A percentile compares a stretch with the other conserved stretches of the same genome.
phyloP scores from a whole-genome alignment of 257 asterid species.

The Agastache rugosa region DNA sequence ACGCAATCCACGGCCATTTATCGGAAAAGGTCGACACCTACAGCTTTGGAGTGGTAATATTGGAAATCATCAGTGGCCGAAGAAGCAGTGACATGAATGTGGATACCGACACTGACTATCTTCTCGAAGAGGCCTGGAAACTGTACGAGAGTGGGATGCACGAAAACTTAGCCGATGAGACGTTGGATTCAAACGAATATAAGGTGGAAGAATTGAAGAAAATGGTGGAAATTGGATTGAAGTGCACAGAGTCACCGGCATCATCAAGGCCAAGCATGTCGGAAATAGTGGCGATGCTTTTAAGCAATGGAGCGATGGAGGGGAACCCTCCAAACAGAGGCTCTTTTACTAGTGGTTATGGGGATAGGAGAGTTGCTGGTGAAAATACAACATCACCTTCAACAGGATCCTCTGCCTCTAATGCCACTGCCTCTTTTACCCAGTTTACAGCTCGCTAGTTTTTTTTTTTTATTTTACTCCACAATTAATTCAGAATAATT shows the following conservation, averaged over 20 bases:
- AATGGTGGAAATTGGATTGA: constrained; percentile 66
- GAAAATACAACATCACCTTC: constrained; percentile 31
- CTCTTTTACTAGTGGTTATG: constrained; percentile 31
- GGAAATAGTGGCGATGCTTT: constrained; percentile 69
- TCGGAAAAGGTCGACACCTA: constrained; percentile 85
- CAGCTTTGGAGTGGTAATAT: constrained; percentile 77
- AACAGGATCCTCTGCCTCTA: constrained; percentile 43
- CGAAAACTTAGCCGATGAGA: constrained; percentile 60
- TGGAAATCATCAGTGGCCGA: constrained; percentile 78
- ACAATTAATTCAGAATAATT: not conserved
- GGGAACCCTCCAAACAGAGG: constrained; percentile 45
- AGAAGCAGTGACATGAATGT: constrained; percentile 53
- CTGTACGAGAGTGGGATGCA: constrained; percentile 60
- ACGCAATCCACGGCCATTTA: constrained; percentile 79
- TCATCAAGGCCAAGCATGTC: constrained; percentile 84
- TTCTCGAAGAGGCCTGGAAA: constrained; percentile 91
- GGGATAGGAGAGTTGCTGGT: constrained; percentile 31
- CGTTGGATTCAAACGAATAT: constrained; percentile 56
- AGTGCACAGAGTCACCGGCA: constrained; percentile 75
- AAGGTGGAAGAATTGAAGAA: constrained; percentile 59
- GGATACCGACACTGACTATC: constrained; percentile 64
- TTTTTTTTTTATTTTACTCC: not conserved
- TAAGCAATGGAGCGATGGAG: constrained; percentile 46
- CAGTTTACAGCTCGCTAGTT: constrained; percentile 71
- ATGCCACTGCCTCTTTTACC: constrained; percentile 63